These are phyloP conservation scores for Chamaecyparis obtusa DNA, from an alignment of 75 land plant genomes.

Conservation along the genomic window DNA sequence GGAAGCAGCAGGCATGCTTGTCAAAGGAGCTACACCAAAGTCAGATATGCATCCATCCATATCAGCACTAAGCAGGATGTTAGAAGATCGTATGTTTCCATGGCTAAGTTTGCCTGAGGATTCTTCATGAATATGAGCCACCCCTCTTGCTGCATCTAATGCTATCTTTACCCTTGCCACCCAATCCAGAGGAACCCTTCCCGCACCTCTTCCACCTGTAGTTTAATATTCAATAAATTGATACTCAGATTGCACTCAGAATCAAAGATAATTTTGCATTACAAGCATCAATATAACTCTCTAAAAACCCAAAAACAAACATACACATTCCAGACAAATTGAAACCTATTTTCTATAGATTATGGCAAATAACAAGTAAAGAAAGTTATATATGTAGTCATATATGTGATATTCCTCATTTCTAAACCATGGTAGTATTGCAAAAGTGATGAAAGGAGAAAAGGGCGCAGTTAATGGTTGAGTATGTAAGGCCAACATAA, in stretches of 20 bases:
- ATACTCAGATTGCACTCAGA: not conserved
- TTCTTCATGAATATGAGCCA: constrained; percentile 60
- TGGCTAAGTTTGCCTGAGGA: constrained; percentile 58
- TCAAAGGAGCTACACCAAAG: constrained; percentile 58
- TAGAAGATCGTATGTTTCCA: constrained; percentile 86
- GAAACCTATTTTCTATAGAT: not conserved
- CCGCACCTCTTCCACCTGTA: constrained; percentile 65
- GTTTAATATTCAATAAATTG: not conserved
- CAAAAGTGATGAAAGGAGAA: not conserved
- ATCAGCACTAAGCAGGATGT: constrained; percentile 65
- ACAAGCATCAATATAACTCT: not conserved
- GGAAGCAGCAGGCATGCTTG: constrained; percentile 35
- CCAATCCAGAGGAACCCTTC: constrained; percentile 77
- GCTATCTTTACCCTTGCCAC: constrained; percentile 51
- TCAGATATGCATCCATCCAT: constrained; percentile 60
- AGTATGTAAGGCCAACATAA: too few relatives aligned
- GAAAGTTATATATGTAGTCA: not conserved
- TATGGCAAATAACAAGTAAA: not conserved
- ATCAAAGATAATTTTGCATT: not conserved
- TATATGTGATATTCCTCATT: not conserved
- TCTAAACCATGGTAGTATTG: not conserved
- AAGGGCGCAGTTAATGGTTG: too few relatives aligned
- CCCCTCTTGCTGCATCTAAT: constrained; percentile 60
- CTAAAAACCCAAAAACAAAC: not conserved
- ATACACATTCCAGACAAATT: not conserved